Evolutionary conservation across 139 green algal species (phyloP).

Genomic region (Spirogloea muscicola): DNA sequence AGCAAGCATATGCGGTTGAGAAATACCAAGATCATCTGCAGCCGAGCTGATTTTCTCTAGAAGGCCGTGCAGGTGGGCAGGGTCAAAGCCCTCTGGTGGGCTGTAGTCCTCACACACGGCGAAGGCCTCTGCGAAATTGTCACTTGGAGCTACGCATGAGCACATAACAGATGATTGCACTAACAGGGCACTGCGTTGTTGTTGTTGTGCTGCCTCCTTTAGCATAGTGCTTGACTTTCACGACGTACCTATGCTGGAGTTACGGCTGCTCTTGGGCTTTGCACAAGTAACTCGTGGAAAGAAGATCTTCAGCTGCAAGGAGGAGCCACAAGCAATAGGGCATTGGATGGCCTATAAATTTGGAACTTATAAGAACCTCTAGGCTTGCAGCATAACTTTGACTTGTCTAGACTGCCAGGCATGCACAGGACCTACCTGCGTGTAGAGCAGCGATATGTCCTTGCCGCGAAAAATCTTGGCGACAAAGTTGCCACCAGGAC

Average conservation of each 20-base stretch:
- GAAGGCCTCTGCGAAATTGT: slow-evolving; percentile 78
- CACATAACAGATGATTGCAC: too few relatives aligned
- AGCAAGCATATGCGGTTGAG: too few relatives aligned
- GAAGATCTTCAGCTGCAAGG: slow-evolving; percentile 76
- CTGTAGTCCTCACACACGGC: slow-evolving; percentile 84
- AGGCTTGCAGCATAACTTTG: too few relatives aligned
- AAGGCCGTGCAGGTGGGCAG: slow-evolving; percentile 51
- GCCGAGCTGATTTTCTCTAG: slow-evolving; percentile 48
- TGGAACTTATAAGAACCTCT: too few relatives aligned
- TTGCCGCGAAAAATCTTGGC: slow-evolving; percentile 66
- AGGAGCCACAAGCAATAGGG: too few relatives aligned
- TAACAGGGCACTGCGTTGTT: too few relatives aligned
- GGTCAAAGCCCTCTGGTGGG: slow-evolving; percentile 64
- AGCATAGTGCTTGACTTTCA: too few relatives aligned
- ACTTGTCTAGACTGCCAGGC: too few relatives aligned
- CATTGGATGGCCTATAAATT: too few relatives aligned
- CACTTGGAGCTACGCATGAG: too few relatives aligned
- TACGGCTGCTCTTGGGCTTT: slow-evolving; percentile 90
- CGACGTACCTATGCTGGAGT: slow-evolving; percentile 77
- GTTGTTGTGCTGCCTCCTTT: too few relatives aligned
- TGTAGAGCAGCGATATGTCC: slow-evolving; percentile 86
- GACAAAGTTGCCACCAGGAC: slow-evolving; percentile 82
- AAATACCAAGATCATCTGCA: not conserved
- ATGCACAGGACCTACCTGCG: slow-evolving; percentile 70
- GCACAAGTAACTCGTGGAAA: slow-evolving; percentile 86